Percentiles rank a stretch among this genome's conserved stretches.
Evolutionary conservation across 345 rosid species (phyloP).

Genomic region (Rhodamnia argentea): DNA sequence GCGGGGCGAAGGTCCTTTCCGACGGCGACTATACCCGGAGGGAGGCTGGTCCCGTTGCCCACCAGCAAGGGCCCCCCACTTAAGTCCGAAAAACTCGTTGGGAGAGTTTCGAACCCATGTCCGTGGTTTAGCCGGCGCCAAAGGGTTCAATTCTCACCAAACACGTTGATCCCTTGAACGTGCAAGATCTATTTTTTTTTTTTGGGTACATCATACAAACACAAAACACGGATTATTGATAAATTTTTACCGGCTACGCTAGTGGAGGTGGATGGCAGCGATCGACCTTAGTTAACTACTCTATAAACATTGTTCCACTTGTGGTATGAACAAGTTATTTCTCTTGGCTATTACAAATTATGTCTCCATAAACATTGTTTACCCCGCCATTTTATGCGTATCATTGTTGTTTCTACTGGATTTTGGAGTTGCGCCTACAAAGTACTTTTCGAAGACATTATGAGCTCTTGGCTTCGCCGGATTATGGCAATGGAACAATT

Average conservation of each 20-base stretch:
- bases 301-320: constrained; percentile 38
- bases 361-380: constrained; percentile 36
- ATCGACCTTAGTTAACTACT: constrained; percentile 70
- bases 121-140: no score
- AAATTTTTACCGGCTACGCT: background rate
- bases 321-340: constrained; percentile 31
- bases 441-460: background rate
- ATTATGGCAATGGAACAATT: background rate
- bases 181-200: no score
- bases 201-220: no score
- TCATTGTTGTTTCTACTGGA: background rate
- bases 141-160: no score
- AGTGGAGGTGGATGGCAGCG: constrained; percentile 77
- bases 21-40: no score
- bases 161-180: no score
- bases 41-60: no score
- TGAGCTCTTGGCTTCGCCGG: background rate
- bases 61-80: no score
- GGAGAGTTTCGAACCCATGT: no score
- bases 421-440: background rate
- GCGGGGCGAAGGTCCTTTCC: no score
- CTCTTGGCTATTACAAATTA: background rate
- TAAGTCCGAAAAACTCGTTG: no score
- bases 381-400: background rate
- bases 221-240: background rate